These are phyloP conservation scores for Penicillium glabrum DNA, from an alignment of 2,329 filamentous ascomycete species.

Conservation along the genomic window DNA sequence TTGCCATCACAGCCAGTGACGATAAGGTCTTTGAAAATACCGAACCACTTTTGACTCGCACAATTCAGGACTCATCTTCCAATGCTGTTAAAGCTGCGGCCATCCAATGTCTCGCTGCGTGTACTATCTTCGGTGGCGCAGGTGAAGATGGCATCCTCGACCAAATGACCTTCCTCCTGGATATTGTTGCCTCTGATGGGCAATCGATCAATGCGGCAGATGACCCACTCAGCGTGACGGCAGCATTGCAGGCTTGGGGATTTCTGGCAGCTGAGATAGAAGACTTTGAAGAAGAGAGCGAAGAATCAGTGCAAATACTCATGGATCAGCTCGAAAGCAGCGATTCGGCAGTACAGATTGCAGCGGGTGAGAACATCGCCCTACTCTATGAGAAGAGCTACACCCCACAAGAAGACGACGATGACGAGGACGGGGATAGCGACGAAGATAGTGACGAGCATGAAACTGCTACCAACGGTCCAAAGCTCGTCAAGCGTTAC, in stretches of 20 bases:
- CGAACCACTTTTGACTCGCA: conserved; percentile 58
- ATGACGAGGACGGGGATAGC: conserved; percentile 49
- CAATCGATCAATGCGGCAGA: conserved; percentile 70
- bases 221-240: conserved; percentile 67
- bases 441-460: conserved; percentile 45
- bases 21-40: conserved; percentile 66
- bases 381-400: conserved; percentile 76
- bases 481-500: conserved; percentile 61
- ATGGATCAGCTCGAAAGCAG: conserved; percentile 80
- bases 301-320: conserved; percentile 74
- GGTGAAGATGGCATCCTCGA: conserved; percentile 67
- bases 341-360: conserved; percentile 71
- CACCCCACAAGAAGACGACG: conserved; percentile 58
- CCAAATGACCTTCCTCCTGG: conserved; percentile 71
- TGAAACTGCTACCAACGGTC: conserved; percentile 40
- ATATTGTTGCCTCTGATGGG: conserved; percentile 79
- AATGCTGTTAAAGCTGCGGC: conserved; percentile 65
- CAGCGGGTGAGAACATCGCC: conserved; percentile 77
- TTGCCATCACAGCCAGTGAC: conserved; percentile 65
- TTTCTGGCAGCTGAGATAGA: conserved; percentile 76
- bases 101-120: conserved; percentile 72
- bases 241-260: conserved; percentile 76
- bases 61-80: conserved; percentile 67
- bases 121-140: conserved; percentile 73
- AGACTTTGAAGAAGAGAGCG: conserved; percentile 69